Evolutionary conservation across 768 basidiomycete genomes (phyloP).

Genomic region (Clavulina sp.): DNA sequence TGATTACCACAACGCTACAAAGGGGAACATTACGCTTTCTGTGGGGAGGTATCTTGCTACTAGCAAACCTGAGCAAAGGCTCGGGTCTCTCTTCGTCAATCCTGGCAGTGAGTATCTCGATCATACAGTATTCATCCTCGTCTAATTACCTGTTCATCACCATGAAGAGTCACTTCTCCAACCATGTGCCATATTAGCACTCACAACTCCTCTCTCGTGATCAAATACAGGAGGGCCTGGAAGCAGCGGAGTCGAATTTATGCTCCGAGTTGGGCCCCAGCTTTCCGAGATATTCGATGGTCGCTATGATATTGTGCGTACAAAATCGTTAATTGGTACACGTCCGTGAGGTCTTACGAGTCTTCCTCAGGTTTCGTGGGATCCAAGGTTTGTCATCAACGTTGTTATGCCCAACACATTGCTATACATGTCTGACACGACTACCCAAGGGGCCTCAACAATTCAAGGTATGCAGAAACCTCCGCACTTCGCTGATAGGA

Average conservation of each 20-base stretch:
- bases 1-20: constrained; percentile 18
- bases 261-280: constrained; percentile 12
- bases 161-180: too few relatives aligned
- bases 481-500: not conserved
- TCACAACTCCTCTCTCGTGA: too few relatives aligned
- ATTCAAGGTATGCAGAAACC: constrained; percentile 14
- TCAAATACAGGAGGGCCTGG: constrained; percentile 2
- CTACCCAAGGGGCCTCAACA: constrained; percentile 19
- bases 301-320: constrained; percentile 13
- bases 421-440: not conserved
- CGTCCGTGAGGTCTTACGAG: too few relatives aligned
- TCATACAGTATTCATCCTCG: too few relatives aligned
- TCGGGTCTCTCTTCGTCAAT: constrained; percentile 20
- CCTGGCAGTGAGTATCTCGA: constrained; percentile 15
- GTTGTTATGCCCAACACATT: too few relatives aligned
- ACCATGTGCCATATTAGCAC: too few relatives aligned
- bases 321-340: not conserved
- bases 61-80: constrained; percentile 10
- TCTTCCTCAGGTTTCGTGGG: not conserved
- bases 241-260: constrained; percentile 15
- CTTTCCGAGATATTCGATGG: constrained; percentile 13
- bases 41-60: constrained; percentile 18
- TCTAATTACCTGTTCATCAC: not conserved
- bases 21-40: constrained; percentile 16
- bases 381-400: not conserved